phyloP scores from a whole-genome alignment of 345 rosid species.

The Geranium brycei region DNA sequence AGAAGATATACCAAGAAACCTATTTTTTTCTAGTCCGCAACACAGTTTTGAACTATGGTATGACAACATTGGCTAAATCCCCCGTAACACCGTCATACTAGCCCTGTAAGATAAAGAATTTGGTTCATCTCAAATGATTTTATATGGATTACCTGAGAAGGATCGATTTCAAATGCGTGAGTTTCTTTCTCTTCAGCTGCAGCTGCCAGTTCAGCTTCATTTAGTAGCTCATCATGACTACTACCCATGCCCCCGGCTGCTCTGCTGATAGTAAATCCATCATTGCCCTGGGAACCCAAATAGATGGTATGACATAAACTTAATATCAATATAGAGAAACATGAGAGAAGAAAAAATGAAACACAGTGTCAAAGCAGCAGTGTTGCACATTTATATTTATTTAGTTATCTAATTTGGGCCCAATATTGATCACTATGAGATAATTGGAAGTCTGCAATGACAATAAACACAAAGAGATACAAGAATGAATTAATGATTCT shows the following conservation, averaged over 20 bases:
- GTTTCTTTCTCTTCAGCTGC: constrained; percentile 89
- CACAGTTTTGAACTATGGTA: too few species aligned
- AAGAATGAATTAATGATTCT: too few species aligned
- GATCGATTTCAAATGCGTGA: constrained; percentile 81
- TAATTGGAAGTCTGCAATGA: not conserved
- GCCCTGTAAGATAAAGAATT: constrained; percentile 1
- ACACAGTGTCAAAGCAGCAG: too few species aligned
- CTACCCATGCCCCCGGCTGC: constrained; percentile 57
- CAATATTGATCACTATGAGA: not conserved
- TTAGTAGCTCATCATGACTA: constrained; percentile 56
- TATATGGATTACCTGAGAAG: constrained; percentile 48
- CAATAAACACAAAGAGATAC: too few species aligned
- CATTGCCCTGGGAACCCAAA: constrained; percentile 32
- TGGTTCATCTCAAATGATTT: not conserved
- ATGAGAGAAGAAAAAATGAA: not conserved
- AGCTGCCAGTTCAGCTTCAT: constrained; percentile 85
- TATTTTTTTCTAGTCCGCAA: too few species aligned
- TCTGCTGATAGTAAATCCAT: constrained; percentile 62
- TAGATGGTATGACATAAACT: constrained; percentile 5
- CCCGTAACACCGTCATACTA: too few species aligned
- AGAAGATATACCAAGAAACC: too few species aligned
- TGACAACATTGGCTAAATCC: too few species aligned
- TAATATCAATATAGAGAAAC: not conserved
- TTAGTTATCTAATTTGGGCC: not conserved
- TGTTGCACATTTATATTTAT: too few species aligned